A percentile compares a stretch with the other conserved stretches of the same genome.
Evolutionary conservation across 2,329 filamentous ascomycete species (phyloP).

Genomic region (Emmonsia crescens): DNA sequence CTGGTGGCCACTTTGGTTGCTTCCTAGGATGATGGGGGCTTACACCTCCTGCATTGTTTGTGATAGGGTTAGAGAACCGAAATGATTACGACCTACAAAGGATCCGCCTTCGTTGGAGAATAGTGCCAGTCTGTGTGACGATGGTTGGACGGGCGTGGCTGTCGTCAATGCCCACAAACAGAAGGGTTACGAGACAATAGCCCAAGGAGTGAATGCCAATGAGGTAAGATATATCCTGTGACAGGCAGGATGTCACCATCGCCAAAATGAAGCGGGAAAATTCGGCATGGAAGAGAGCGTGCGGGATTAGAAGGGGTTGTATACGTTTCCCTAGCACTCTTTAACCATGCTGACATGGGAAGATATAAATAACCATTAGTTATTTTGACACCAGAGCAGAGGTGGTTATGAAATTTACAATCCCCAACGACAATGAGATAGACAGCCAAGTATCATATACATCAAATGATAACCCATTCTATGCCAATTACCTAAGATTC

Average conservation of each 20-base stretch:
- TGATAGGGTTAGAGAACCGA: constrained; percentile 41
- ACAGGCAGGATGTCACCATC: constrained; percentile 44
- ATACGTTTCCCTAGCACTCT: constrained; percentile 58
- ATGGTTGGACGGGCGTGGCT: constrained; percentile 53
- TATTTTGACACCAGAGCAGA: not conserved
- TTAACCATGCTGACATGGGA: constrained; percentile 56
- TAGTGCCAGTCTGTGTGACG: constrained; percentile 34
- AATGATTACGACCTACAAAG: constrained; percentile 37
- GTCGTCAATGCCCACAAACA: constrained; percentile 63
- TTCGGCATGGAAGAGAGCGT: constrained; percentile 48
- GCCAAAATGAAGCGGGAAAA: constrained; percentile 54
- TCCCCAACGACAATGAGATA: not conserved
- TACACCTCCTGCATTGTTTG: constrained; percentile 57
- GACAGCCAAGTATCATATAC: not conserved
- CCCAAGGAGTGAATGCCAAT: constrained; percentile 45
- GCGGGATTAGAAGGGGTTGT: constrained; percentile 53
- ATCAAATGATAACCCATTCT: not conserved
- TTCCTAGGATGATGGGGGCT: constrained; percentile 58
- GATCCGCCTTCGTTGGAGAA: constrained; percentile 52
- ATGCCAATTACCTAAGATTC: not conserved
- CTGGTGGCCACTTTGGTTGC: constrained; percentile 64
- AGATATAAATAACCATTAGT: constrained; percentile 13
- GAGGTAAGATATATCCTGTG: constrained; percentile 54
- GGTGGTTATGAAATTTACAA: not conserved
- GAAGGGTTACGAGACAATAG: constrained; percentile 46